Conservation (phyloP, 352 stramenopile species). For the Pythium apleroticum region DNA sequence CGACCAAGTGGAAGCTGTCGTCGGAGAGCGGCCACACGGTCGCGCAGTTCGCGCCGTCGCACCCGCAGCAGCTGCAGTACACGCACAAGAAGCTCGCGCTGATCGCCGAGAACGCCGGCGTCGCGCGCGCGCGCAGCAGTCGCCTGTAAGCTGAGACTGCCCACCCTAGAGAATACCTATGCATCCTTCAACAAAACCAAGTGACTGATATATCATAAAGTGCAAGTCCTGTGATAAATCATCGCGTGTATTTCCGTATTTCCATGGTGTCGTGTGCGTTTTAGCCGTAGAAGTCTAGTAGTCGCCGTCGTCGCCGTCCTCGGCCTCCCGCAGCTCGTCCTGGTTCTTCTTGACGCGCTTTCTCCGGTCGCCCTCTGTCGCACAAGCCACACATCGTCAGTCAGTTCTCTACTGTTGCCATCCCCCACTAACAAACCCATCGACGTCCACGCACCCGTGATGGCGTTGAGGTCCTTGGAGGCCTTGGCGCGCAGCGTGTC, state of each 20-base stretch:
- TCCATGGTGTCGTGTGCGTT: background rate
- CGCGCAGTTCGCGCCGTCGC: constrained; percentile 51
- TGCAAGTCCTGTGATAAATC: background rate
- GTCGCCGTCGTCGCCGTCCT: constrained; percentile 34
- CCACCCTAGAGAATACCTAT: background rate
- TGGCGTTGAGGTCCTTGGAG: constrained; percentile 64
- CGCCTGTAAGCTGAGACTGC: constrained; percentile 43
- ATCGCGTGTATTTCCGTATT: background rate
- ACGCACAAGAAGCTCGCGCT: constrained; percentile 78
- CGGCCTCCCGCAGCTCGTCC: constrained; percentile 41
- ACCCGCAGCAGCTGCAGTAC: constrained; percentile 51
- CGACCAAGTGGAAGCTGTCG: constrained; percentile 97
- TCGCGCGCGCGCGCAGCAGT: constrained; percentile 68
- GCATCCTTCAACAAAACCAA: no score
- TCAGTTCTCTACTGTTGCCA: background rate
- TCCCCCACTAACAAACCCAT: background rate
- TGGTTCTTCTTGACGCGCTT: constrained; percentile 50
- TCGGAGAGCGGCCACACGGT: constrained; percentile 84
- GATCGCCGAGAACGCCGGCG: constrained; percentile 57
- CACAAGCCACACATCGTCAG: background rate
- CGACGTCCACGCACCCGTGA: constrained; percentile 36
- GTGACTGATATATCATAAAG: background rate
- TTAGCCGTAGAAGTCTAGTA: constrained; percentile 21
- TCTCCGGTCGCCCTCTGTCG: constrained; percentile 58
- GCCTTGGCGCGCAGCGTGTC: constrained; percentile 85